A percentile compares a stretch with the other conserved stretches of the same genome.
Conservation (phyloP, 345 rosid species). For the Syzygium oleosum region DNA sequence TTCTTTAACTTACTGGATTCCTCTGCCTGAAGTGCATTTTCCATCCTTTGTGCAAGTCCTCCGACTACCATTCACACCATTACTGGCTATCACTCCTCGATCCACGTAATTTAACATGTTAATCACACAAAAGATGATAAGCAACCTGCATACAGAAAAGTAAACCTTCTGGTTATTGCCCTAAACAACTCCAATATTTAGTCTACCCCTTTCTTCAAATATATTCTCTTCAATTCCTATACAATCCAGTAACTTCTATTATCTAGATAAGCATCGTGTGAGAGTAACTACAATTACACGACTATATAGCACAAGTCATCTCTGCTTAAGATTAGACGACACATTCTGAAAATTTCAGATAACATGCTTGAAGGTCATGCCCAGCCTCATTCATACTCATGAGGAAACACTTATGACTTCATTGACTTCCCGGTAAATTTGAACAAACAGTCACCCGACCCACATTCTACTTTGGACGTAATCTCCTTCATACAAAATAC, state of each 20-base stretch:
- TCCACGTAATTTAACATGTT: constrained; percentile 84
- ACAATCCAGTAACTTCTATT: background rate
- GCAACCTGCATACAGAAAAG: constrained; percentile 41
- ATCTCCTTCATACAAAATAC: background rate
- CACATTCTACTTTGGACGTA: background rate
- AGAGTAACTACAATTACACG: background rate
- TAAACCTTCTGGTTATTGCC: background rate
- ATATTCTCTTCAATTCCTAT: background rate
- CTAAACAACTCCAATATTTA: background rate
- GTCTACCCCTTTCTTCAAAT: background rate
- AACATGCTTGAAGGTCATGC: background rate
- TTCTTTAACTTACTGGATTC: constrained; percentile 66
- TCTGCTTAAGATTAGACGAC: background rate
- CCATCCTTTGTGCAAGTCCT: constrained; percentile 51
- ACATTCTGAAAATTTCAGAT: background rate
- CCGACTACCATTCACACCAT: constrained; percentile 83
- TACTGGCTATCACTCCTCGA: constrained; percentile 94
- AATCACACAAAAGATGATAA: constrained; percentile 64
- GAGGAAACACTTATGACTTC: background rate
- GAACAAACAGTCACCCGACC: background rate
- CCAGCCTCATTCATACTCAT: background rate
- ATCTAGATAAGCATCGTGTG: background rate
- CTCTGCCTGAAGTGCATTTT: constrained; percentile 60
- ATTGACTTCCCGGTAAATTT: background rate
- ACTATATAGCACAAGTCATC: background rate